These are phyloP conservation scores for Russula earlei DNA, from an alignment of 768 basidiomycete genomes.

Conservation along the genomic window DNA sequence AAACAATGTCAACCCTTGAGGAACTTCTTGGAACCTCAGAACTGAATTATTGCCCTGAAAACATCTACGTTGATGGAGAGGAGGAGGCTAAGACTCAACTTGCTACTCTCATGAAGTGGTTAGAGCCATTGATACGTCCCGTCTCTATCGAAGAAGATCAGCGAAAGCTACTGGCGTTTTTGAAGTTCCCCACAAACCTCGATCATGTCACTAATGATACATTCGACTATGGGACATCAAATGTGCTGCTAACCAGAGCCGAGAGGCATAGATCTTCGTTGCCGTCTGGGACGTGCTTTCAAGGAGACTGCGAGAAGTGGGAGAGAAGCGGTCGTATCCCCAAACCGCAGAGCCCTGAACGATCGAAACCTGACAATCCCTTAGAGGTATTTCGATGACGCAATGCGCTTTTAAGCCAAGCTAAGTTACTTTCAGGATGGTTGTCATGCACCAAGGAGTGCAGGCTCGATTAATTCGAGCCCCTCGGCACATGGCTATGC, in stretches of 20 bases:
- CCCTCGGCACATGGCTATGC: no score
- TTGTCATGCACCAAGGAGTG: neutral
- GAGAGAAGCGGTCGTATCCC: neutral
- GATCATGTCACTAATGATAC: neutral
- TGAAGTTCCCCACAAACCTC: neutral
- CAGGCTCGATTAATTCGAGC: neutral
- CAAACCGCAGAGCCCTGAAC: neutral
- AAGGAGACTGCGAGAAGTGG: neutral
- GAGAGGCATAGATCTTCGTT: constrained; percentile 2
- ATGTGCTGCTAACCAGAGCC: constrained; percentile 7
- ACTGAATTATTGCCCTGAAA: neutral
- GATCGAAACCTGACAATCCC: neutral
- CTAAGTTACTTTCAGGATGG: neutral
- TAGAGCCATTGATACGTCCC: neutral
- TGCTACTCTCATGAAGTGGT: neutral
- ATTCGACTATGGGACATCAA: neutral
- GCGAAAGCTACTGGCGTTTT: neutral
- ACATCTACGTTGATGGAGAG: neutral
- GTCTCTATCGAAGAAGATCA: neutral
- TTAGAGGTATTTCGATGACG: neutral
- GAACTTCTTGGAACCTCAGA: constrained; percentile 11
- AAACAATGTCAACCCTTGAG: constrained; percentile 5
- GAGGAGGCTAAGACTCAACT: neutral
- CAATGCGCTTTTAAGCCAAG: neutral
- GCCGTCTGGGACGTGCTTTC: neutral